phyloP scores from a whole-genome alignment of 768 basidiomycete species.

The Phallus indusiatus region DNA sequence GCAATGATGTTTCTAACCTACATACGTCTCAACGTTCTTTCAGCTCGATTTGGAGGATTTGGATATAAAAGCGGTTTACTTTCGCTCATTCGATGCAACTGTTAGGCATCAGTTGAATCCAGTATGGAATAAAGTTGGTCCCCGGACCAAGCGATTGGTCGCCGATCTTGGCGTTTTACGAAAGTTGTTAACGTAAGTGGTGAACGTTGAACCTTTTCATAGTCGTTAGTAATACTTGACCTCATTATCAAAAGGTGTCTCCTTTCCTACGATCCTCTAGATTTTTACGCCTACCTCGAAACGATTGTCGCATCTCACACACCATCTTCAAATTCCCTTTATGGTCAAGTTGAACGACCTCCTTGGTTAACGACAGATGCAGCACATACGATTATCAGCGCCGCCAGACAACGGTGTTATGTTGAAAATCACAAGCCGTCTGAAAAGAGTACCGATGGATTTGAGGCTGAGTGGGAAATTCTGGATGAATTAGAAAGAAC shows the following conservation, averaged over 20 bases:
- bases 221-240: not conserved
- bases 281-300: slow-evolving; percentile 88
- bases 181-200: slow-evolving; percentile 63
- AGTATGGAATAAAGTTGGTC: slow-evolving; percentile 95
- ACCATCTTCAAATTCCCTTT: slow-evolving; percentile 35
- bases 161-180: slow-evolving; percentile 79
- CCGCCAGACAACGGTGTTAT: slow-evolving; percentile 78
- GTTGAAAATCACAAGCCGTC: slow-evolving; percentile 26
- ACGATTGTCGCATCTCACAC: slow-evolving; percentile 64
- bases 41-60: slow-evolving; percentile 93
- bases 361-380: slow-evolving; percentile 92
- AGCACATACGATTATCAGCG: slow-evolving; percentile 76
- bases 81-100: slow-evolving; percentile 82
- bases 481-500: slow-evolving; percentile 52
- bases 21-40: not conserved
- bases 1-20: not conserved
- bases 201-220: not conserved
- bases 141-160: slow-evolving; percentile 86
- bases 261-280: slow-evolving; percentile 81
- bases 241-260: slow-evolving; percentile 48
- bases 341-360: slow-evolving; percentile 55
- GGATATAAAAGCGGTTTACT: slow-evolving; percentile 87
- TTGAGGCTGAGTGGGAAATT: slow-evolving; percentile 59
- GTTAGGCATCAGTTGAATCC: slow-evolving; percentile 86
- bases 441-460: slow-evolving; percentile 18